A percentile compares a stretch with the other conserved stretches of the same genome.
Evolutionary conservation across 148 eudicot species (phyloP).

Genomic region (Rhododendron mucronatum): DNA sequence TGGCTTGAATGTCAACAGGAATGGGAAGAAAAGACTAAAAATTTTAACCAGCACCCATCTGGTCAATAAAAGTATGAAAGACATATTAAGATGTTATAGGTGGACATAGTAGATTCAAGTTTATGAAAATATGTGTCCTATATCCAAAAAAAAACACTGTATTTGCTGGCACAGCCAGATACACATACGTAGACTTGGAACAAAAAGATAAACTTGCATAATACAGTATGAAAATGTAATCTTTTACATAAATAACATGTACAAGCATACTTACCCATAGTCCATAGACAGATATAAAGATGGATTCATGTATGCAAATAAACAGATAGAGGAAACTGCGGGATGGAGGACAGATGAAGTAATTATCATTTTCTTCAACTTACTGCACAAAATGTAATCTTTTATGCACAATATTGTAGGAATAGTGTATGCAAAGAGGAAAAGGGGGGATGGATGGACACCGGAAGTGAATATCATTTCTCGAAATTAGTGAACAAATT

Average conservation of each 20-base stretch:
- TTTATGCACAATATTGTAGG: not conserved
- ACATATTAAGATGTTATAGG: no score
- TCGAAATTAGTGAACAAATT: not conserved
- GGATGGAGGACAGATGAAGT: not conserved
- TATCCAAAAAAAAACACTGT: not conserved
- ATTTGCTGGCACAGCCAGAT: not conserved
- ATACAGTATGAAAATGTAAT: not conserved
- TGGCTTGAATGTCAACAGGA: not conserved
- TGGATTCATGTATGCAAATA: no score
- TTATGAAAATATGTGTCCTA: not conserved
- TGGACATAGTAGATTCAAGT: not conserved
- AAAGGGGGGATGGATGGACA: not conserved
- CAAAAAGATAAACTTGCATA: not conserved
- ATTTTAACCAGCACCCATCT: not conserved
- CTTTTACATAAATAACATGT: not conserved
- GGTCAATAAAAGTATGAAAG: not conserved
- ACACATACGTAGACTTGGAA: not conserved
- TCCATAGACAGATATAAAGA: not conserved
- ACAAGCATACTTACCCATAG: not conserved
- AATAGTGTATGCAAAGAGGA: not conserved
- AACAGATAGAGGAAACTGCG: not conserved
- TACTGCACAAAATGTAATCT: not conserved
- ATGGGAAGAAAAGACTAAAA: not conserved
- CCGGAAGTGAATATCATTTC: not conserved
- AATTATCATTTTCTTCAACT: not conserved